Conservation (phyloP, 2,329 filamentous ascomycete species). For the Didymellaceae sp. region DNA sequence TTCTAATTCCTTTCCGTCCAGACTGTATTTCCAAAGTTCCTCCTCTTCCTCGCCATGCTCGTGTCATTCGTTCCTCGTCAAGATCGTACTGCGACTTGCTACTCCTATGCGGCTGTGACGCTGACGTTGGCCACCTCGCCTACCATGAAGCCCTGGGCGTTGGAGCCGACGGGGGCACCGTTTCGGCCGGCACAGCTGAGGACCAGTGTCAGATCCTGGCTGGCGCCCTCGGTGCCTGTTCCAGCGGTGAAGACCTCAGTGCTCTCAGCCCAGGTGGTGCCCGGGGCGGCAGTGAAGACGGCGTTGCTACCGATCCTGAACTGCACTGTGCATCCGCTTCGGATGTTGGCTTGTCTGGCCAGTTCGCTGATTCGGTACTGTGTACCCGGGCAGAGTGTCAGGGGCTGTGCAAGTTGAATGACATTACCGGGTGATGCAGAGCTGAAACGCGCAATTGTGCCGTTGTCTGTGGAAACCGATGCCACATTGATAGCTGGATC, state of each 20-base stretch:
- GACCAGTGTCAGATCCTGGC: conserved; percentile 28
- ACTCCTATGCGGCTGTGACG: too few relatives aligned
- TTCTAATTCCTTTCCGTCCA: conserved; percentile 2
- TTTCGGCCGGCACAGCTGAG: conserved; percentile 30
- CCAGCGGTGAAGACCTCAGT: conserved; percentile 30
- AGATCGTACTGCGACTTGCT: too few relatives aligned
- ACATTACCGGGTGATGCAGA: conserved; percentile 27
- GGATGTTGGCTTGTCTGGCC: conserved; percentile 23
- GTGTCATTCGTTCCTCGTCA: background rate
- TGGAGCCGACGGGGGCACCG: conserved; percentile 22
- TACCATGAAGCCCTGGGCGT: conserved; percentile 26
- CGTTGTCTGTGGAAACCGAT: conserved; percentile 16
- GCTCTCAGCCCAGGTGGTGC: conserved; percentile 20
- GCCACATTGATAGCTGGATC: conserved; percentile 28
- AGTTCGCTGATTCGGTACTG: conserved; percentile 26
- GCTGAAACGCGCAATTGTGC: conserved; percentile 31
- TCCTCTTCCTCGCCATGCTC: background rate
- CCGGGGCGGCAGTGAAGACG: conserved; percentile 26
- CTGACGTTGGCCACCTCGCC: conserved; percentile 14
- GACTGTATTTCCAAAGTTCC: background rate
- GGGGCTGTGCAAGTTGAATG: conserved; percentile 30
- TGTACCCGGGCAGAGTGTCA: conserved; percentile 37
- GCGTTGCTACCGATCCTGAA: conserved; percentile 23
- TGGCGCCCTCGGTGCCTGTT: conserved; percentile 22
- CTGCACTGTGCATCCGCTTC: conserved; percentile 28